These are phyloP conservation scores for Quercus mongolica DNA, from an alignment of 306 rosid genomes.

Conservation along the genomic window DNA sequence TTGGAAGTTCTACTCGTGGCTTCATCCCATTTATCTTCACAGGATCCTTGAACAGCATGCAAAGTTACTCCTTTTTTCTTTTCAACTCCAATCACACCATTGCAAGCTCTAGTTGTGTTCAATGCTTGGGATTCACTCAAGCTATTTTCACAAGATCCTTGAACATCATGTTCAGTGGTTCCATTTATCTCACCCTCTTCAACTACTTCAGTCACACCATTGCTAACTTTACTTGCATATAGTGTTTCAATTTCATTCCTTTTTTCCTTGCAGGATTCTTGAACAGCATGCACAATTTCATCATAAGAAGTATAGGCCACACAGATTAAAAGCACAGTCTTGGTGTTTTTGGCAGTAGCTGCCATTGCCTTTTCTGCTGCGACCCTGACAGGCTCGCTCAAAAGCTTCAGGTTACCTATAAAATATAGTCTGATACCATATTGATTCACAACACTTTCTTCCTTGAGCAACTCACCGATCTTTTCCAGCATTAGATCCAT, in stretches of 20 bases:
- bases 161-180: conserved; percentile 11
- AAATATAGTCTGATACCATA: conserved; percentile 58
- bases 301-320: conserved; percentile 69
- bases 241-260: conserved; percentile 35
- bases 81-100: conserved; percentile 1
- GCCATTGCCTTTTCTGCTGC: conserved; percentile 67
- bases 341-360: conserved; percentile 55
- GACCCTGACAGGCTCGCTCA: conserved; percentile 49
- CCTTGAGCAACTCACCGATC: conserved; percentile 55
- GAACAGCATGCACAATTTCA: conserved; percentile 59
- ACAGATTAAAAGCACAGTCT: conserved; percentile 47
- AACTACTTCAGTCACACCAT: conserved; percentile 22
- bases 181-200: conserved; percentile 26
- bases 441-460: conserved; percentile 45
- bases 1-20: conserved; percentile 25
- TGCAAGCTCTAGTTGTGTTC: background rate
- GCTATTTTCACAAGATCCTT: conserved; percentile 21
- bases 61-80: conserved; percentile 17
- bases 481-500: conserved; percentile 77
- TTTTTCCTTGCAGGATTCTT: conserved; percentile 56
- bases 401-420: conserved; percentile 58
- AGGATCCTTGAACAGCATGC: background rate
- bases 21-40: conserved; percentile 1
- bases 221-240: conserved; percentile 17
- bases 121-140: conserved; percentile 2